Percentiles rank a stretch among this genome's conserved stretches.
These are phyloP conservation scores for Candida sanyaensis DNA, from an alignment of 1,139 yeast species.

Conservation along the genomic window DNA sequence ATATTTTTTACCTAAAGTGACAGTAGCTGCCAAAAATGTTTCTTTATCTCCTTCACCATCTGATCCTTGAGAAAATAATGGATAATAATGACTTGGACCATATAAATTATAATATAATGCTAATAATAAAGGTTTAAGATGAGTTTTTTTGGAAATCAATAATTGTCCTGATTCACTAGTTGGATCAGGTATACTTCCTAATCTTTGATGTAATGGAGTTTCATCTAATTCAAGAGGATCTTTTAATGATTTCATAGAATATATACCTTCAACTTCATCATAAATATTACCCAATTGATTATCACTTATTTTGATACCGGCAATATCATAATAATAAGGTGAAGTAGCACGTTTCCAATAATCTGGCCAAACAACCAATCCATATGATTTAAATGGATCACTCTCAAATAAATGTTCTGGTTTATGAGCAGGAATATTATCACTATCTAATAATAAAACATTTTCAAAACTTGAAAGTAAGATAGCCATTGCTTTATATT, in stretches of 20 bases:
- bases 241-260: constrained; percentile 10
- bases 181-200: constrained; percentile 77
- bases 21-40: constrained; percentile 80
- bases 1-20: constrained; percentile 56
- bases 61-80: constrained; percentile 81
- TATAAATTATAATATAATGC: constrained; percentile 77
- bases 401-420: constrained; percentile 44
- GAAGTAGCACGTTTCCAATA: constrained; percentile 50
- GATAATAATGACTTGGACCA: constrained; percentile 80
- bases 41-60: constrained; percentile 94
- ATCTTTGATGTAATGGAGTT: constrained; percentile 65
- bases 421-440: constrained; percentile 63
- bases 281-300: constrained; percentile 30
- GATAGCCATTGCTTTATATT: constrained; percentile 75
- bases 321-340: constrained; percentile 42
- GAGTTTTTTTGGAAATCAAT: constrained; percentile 65
- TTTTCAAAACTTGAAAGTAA: constrained; percentile 77
- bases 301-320: constrained; percentile 30
- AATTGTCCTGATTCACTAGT: constrained; percentile 84
- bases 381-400: constrained; percentile 33
- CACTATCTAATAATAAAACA: constrained; percentile 76
- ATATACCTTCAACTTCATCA: constrained; percentile 29
- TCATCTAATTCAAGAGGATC: constrained; percentile 15
- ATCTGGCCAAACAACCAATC: constrained; percentile 50
- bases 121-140: constrained; percentile 62